Conservation (phyloP, 2,329 filamentous ascomycete species). For the Xylariaceae sp. region DNA sequence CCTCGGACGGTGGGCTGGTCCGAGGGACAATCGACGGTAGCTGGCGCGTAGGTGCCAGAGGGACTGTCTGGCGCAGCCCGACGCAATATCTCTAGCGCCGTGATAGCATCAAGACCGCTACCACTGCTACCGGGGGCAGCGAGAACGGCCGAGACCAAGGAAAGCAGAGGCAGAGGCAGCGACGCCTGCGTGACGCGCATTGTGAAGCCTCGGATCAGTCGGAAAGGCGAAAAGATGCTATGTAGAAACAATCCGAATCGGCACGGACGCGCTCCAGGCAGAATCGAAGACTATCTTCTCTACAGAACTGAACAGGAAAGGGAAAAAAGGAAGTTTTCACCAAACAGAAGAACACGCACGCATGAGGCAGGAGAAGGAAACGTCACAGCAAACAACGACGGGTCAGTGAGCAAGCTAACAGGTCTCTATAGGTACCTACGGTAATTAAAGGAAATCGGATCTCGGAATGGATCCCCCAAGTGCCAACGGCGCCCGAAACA, state of each 20-base stretch:
- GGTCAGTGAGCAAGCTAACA: too few relatives aligned
- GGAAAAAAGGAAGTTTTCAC: background rate
- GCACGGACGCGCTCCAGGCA: background rate
- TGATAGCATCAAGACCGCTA: conserved; percentile 8
- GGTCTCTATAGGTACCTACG: too few relatives aligned
- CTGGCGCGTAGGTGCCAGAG: conserved; percentile 67
- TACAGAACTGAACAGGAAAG: background rate
- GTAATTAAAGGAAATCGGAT: too few relatives aligned
- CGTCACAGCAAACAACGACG: too few relatives aligned
- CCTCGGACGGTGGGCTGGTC: conserved; percentile 66
- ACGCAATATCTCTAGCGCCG: conserved; percentile 12
- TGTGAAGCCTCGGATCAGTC: conserved; percentile 1
- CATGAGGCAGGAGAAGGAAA: too few relatives aligned
- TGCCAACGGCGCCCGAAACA: too few relatives aligned
- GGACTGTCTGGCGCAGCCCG: conserved; percentile 40
- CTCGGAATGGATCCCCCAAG: too few relatives aligned
- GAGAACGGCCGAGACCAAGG: conserved; percentile 23
- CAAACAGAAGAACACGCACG: too few relatives aligned
- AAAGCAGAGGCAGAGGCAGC: conserved; percentile 24
- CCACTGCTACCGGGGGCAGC: conserved; percentile 21
- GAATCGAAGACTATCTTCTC: background rate
- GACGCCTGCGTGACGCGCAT: conserved; percentile 22
- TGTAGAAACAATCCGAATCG: background rate
- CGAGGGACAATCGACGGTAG: conserved; percentile 64
- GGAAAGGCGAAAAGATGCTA: background rate